These are phyloP conservation scores for Seiridium unicorne DNA, from an alignment of 2,329 filamentous ascomycete species.

Conservation along the genomic window DNA sequence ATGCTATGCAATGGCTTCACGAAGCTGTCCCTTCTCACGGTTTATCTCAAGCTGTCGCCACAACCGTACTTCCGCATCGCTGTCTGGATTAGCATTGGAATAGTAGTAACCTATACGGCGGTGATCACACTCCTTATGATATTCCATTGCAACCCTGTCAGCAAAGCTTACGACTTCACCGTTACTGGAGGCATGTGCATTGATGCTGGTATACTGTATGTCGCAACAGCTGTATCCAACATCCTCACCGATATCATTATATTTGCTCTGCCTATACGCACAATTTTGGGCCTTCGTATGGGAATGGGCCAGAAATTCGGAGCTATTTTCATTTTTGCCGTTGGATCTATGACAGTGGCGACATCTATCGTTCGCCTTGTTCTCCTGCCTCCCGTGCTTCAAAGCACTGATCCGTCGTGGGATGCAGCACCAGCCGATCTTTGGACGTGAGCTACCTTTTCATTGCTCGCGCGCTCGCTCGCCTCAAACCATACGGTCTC, in stretches of 20 bases:
- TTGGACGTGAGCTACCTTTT: constrained; percentile 13
- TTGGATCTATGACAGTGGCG: constrained; percentile 36
- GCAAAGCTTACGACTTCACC: constrained; percentile 17
- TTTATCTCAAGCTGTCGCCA: constrained; percentile 23
- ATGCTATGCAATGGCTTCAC: constrained; percentile 21
- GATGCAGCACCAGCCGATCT: constrained; percentile 12
- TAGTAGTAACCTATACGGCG: constrained; percentile 15
- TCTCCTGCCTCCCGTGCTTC: constrained; percentile 10
- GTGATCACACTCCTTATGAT: constrained; percentile 21
- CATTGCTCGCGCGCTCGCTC: no score
- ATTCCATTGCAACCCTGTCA: constrained; percentile 22
- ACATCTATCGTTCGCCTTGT: constrained; percentile 11
- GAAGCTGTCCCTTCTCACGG: constrained; percentile 24
- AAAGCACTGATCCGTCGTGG: constrained; percentile 12
- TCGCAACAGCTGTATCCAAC: constrained; percentile 34
- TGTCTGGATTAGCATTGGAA: constrained; percentile 19
- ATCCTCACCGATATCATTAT: constrained; percentile 43
- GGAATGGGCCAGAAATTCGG: constrained; percentile 40
- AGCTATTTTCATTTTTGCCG: constrained; percentile 37
- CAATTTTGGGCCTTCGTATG: constrained; percentile 39
- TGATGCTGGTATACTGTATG: constrained; percentile 9
- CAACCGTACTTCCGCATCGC: constrained; percentile 16
- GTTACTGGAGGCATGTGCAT: constrained; percentile 15
- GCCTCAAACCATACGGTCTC: no score
- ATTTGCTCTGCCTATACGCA: constrained; percentile 40